A percentile compares a stretch with the other conserved stretches of the same genome.
phyloP scores from a whole-genome alignment of 2,329 filamentous ascomycete genomes.

The Ramularia collo-cygni region DNA sequence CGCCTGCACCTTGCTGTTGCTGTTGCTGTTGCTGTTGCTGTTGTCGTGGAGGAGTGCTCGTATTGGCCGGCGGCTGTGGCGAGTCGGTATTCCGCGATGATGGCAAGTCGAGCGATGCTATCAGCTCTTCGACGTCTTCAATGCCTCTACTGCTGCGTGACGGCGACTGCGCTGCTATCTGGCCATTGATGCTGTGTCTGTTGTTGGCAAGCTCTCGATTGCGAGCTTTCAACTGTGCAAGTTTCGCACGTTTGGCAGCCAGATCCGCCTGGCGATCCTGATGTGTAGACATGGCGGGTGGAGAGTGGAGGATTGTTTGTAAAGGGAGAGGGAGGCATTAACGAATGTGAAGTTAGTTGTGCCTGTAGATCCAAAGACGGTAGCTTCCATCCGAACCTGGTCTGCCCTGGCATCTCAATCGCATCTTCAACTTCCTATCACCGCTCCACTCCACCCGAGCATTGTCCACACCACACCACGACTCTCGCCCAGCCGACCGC shows the following conservation, averaged over 20 bases:
- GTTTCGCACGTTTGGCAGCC: conserved; percentile 90
- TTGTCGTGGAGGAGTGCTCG: conserved; percentile 13
- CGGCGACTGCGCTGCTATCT: too few relatives aligned
- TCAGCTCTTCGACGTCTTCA: too few relatives aligned
- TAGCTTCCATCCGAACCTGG: too few relatives aligned
- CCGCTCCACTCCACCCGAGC: background rate
- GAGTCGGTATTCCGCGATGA: too few relatives aligned
- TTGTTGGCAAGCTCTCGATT: conserved; percentile 72
- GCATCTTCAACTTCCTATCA: background rate
- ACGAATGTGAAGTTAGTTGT: too few relatives aligned
- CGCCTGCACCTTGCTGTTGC: conserved; percentile 31
- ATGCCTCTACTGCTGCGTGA: too few relatives aligned
- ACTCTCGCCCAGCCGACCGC: background rate
- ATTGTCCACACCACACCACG: background rate
- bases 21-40: conserved; percentile 22
- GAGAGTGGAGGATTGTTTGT: too few relatives aligned
- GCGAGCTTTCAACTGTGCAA: conserved; percentile 80
- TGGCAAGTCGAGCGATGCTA: too few relatives aligned
- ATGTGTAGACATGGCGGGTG: conserved; percentile 25
- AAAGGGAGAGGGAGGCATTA: too few relatives aligned
- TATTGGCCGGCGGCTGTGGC: too few relatives aligned
- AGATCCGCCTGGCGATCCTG: conserved; percentile 91
- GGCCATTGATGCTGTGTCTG: conserved; percentile 58
- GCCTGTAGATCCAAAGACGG: too few relatives aligned
- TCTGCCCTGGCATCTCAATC: too few relatives aligned